Conservation (phyloP, 2,329 filamentous ascomycete genomes). For the Colletotrichum cordylinicola region DNA sequence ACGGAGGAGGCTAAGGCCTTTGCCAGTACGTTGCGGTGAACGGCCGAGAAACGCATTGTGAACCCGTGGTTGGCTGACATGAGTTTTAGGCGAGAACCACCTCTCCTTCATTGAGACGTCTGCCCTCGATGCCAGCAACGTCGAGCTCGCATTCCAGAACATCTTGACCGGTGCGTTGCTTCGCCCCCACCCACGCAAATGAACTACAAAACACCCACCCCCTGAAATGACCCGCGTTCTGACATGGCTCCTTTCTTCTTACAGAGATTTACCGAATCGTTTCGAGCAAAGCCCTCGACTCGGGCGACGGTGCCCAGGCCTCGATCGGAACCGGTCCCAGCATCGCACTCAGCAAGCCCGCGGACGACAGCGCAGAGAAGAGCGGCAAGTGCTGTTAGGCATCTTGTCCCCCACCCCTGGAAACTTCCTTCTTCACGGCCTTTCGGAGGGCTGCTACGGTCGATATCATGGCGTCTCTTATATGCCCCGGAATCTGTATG, state of each 20-base stretch:
- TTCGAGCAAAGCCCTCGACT: constrained; percentile 95
- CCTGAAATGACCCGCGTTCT: neutral
- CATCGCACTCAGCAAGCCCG: constrained; percentile 86
- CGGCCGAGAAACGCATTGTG: neutral
- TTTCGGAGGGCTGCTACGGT: constrained; percentile 22
- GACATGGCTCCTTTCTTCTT: neutral
- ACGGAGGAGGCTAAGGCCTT: constrained; percentile 98
- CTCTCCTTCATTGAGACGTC: constrained; percentile 99
- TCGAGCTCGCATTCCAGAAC: constrained; percentile 99
- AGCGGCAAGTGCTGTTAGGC: constrained; percentile 81
- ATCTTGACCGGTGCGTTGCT: constrained; percentile 87
- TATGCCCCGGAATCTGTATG: constrained; percentile 33
- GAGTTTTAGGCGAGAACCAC: constrained; percentile 83
- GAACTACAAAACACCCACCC: constrained; percentile 1
- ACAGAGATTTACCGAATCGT: constrained; percentile 99
- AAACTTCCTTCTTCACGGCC: constrained; percentile 19
- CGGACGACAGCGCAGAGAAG: constrained; percentile 78
- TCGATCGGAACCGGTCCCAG: constrained; percentile 81
- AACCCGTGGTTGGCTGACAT: constrained; percentile 2
- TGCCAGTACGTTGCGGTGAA: constrained; percentile 71
- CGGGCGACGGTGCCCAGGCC: constrained; percentile 81
- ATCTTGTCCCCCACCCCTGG: neutral
- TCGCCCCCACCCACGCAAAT: neutral
- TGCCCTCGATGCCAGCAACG: constrained; percentile 97
- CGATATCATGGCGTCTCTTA: constrained; percentile 34